Base-by-base conservation (phyloP, 805 yeast genomes). In the Metschnikowia bowlesiae region DNA sequence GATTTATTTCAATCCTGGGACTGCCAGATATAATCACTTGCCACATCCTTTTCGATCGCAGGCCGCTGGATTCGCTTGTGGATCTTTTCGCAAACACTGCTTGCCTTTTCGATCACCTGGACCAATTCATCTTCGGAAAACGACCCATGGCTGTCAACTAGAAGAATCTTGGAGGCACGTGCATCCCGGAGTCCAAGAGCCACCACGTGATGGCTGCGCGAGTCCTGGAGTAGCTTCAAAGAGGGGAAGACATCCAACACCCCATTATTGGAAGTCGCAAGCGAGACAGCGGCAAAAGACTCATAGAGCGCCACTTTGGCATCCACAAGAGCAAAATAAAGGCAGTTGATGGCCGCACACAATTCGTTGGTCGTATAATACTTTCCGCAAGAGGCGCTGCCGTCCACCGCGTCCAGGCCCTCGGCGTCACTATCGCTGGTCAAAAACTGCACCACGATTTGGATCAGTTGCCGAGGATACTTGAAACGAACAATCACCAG, bases 311-410 rank as follows among this genome's bases (percentile, higher is more conserved):
- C 85, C 16, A 91, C 75, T 42, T 88, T 89, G 6, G 96, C 86
- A 65, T 90, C 92, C 1, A 90, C 65, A 40, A 92, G 74, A 0
- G 97, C 96, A 54, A 87, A 67, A 54, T 75, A 83, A 1, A 84
- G 70, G 2, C 89, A 84, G 64, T 94, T 92, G 37, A 92, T 74
- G 22, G 86, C 84, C 1, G 84, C 82, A 46, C 83, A 78, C 39
- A 88, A 65, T 61, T 87, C 89, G 49, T 77, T 75, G 39, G 72
- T 65, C 29, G 75, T 64, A 53, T 59, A 66, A 31, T 56, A 64
- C 11, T 57, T 52, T 26, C 56, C 63, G 36, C 58, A 58, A 14
- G 60, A 58, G n/a, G 43, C 46, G 2, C 59, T 33, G 9, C 54
- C 62, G 9, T 57, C 61, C 10, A 50, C 53, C 8, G 50, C 30